Base-by-base conservation (phyloP, 2,329 filamentous ascomycete genomes). In the Chaetomium strumarium region DNA sequence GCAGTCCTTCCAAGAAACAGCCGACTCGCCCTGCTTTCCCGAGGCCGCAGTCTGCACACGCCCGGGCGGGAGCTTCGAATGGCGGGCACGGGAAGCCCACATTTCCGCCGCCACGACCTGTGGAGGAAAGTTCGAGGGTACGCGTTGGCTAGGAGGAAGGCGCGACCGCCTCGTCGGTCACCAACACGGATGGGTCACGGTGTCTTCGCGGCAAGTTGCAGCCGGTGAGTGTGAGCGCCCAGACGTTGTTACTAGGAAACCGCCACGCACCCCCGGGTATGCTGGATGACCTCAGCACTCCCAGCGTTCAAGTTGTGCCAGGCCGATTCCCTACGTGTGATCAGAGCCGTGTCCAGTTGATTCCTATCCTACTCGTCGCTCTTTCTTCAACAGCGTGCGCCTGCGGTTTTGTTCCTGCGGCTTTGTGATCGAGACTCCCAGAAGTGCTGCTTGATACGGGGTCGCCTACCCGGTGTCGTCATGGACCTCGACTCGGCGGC, bases 401-500 rank as follows among this genome's bases (percentile, higher is more conserved):
- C 20, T 33, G n/a, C 44, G 39, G 30, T 30, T 31, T 36, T 31
- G 20, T 17, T 43, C 16, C 34, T 33, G 48, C 36, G n/a, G 30
- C 34, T 31, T 41, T 17, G 46, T 34, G 30, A 12, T 29, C 30
- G 20, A 33, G 33, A 29, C 11, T 5, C 29, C n/a, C 17, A n/a
- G 20, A 41, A 43, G 17, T 36, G n/a, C 11, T n/a, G 34, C 58
- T 49, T 55, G 49, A 3, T 17, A 40, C 24, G 16, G 5, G 13
- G 7, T n/a, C n/a, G 6, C 30, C 36, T 24, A 6, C 7, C 41
- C 24, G 44, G 34, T 42, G 24, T 54, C 60, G 61, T 56, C 46
- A 83, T 83, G 80, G 77, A 82, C 51, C 67, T 83, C 49, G 79
- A 70, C 58, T 70, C 74, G 51, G 66, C 71, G 53, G 70, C 75